Percentiles rank a stretch among this genome's conserved stretches.
phyloP scores from a whole-genome alignment of 345 rosid species.

The Mangifera indica region DNA sequence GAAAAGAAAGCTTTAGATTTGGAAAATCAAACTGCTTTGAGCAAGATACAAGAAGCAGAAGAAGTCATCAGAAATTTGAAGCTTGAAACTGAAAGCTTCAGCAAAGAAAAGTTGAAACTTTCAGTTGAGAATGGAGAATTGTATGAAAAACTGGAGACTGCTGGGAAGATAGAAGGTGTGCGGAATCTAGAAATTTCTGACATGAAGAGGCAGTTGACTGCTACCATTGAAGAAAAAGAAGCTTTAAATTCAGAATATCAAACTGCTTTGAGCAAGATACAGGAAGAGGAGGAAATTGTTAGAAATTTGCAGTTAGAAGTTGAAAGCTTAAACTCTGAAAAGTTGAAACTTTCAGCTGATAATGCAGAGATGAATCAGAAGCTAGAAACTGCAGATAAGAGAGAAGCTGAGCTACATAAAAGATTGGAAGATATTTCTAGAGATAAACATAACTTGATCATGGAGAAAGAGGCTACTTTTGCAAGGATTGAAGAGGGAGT shows the following conservation, averaged over 20 bases:
- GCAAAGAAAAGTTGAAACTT: slow-evolving; percentile 28
- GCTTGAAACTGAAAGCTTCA: slow-evolving; percentile 51
- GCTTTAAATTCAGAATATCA: too few relatives aligned
- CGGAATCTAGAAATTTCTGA: too few relatives aligned
- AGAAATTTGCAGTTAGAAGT: slow-evolving; percentile 49
- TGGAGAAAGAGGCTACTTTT: too few relatives aligned
- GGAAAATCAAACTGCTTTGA: slow-evolving; percentile 49
- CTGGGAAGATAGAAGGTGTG: slow-evolving; percentile 27
- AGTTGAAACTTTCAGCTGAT: too few relatives aligned
- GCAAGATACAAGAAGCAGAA: slow-evolving; percentile 56
- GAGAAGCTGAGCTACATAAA: slow-evolving; percentile 46
- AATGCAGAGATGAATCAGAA: too few relatives aligned
- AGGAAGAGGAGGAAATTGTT: too few relatives aligned
- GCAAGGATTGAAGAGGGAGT: slow-evolving; percentile 37
- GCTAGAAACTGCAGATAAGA: slow-evolving; percentile 13
- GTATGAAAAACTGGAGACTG: slow-evolving; percentile 42
- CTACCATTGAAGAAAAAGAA: slow-evolving; percentile 52
- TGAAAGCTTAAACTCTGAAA: too few relatives aligned
- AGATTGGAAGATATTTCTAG: slow-evolving; percentile 40
- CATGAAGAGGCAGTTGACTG: slow-evolving; percentile 32
- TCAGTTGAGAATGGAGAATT: slow-evolving; percentile 49
- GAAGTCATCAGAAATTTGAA: slow-evolving; percentile 46
- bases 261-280: too few relatives aligned
- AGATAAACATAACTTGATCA: too few relatives aligned
- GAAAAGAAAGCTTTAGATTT: slow-evolving; percentile 57